phyloP scores from a whole-genome alignment of 2,329 filamentous ascomycete genomes.

The Orbilia javanica region DNA sequence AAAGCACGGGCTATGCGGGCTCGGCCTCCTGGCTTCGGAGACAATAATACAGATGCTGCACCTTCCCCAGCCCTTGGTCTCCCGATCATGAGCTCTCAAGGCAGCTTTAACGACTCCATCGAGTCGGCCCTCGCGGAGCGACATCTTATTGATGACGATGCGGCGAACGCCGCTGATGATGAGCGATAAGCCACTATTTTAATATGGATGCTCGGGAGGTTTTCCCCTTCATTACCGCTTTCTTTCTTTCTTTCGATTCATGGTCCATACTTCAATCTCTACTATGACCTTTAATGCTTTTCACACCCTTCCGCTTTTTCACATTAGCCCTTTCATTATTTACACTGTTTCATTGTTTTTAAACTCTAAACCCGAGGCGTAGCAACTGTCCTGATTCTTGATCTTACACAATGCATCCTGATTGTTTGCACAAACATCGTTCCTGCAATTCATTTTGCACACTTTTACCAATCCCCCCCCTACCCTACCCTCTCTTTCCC shows the following conservation, averaged over 20 bases:
- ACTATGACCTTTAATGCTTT: slow-evolving; percentile 50
- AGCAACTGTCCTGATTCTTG: not conserved
- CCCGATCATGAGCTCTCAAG: slow-evolving; percentile 57
- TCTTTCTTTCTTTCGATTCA: slow-evolving; percentile 43
- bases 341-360: not conserved
- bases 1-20: slow-evolving; percentile 91
- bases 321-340: not conserved
- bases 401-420: not conserved
- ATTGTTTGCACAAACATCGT: not conserved
- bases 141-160: slow-evolving; percentile 54
- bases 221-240: slow-evolving; percentile 5
- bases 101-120: slow-evolving; percentile 58
- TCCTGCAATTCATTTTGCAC: not conserved
- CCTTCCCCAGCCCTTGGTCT: slow-evolving; percentile 43
- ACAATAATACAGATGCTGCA: slow-evolving; percentile 31
- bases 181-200: slow-evolving; percentile 32
- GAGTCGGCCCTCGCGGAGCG: slow-evolving; percentile 55
- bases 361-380: not conserved
- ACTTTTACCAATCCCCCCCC: too few species aligned
- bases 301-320: not conserved
- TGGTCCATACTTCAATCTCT: slow-evolving; percentile 51
- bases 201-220: not conserved
- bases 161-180: slow-evolving; percentile 49
- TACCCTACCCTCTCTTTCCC: too few species aligned
- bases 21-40: slow-evolving; percentile 76